A percentile compares a stretch with the other conserved stretches of the same genome.
These are phyloP conservation scores for Acidiella bohemica DNA, from an alignment of 495 filamentous ascomycete genomes.

Conservation along the genomic window DNA sequence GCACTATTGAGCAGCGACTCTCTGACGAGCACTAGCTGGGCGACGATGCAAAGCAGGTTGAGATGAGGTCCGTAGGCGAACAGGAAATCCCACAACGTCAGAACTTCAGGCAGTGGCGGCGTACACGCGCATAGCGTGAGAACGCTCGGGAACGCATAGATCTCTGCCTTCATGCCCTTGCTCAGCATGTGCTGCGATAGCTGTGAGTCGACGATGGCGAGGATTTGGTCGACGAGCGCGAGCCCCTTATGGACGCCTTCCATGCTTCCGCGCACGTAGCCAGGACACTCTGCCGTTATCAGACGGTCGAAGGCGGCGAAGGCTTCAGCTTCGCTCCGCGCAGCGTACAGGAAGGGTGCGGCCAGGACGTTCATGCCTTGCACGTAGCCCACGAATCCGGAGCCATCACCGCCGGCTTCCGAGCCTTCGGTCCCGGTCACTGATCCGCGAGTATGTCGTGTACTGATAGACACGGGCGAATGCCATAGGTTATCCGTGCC, in stretches of 20 bases:
- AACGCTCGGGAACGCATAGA: constrained; percentile 96
- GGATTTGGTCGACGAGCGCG: constrained; percentile 75
- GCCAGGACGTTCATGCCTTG: constrained; percentile 99
- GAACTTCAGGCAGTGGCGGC: constrained; percentile 87
- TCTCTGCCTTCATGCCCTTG: constrained; percentile 77
- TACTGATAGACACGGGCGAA: constrained; percentile 22
- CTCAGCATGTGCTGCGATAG: constrained; percentile 68
- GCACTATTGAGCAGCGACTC: constrained; percentile 67
- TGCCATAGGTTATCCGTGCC: constrained; percentile 23
- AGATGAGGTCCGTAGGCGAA: constrained; percentile 90
- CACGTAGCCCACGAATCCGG: constrained; percentile 64
- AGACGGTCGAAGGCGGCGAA: constrained; percentile 84
- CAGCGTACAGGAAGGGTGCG: constrained; percentile 90
- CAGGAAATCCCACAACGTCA: constrained; percentile 95
- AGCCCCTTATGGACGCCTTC: constrained; percentile 91
- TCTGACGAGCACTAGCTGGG: constrained; percentile 80
- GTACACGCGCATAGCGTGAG: constrained; percentile 92
- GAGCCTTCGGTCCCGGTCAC: constrained; percentile 38
- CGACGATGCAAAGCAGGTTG: constrained; percentile 93
- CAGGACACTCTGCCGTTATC: constrained; percentile 77
- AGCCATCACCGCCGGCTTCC: constrained; percentile 37
- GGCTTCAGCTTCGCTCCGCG: constrained; percentile 85
- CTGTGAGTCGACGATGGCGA: constrained; percentile 81
- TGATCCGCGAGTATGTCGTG: constrained; percentile 11
- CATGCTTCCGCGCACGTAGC: constrained; percentile 91